Evolutionary conservation across 2,329 filamentous ascomycete genomes (phyloP), one percentile per base, ranked within the genome.

Genomic region (Colletotrichum endophyticum): DNA sequence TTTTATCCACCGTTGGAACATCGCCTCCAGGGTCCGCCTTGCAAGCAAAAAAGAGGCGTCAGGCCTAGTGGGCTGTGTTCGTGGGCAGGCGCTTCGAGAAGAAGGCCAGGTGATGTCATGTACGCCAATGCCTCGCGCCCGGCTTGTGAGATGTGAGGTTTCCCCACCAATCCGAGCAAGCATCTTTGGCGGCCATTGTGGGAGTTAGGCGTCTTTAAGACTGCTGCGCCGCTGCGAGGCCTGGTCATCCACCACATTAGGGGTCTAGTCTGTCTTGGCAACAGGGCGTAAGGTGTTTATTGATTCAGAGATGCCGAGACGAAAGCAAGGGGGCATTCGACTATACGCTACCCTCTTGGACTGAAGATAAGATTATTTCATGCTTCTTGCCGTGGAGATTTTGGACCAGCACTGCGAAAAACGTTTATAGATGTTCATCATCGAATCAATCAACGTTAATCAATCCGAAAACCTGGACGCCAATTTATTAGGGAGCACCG

Each of bases 361-460:
- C 0, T 13, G n/a, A 11, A 12, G 19, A 44, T 0, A 0, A 49
- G 19, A 49, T 49, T 9, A 22, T 22, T 49, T 1, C 0, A 13
- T 49, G 0, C 11, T 22, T 49, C 19, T 22, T 7, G 19, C 19
- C 1, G 0, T 49, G 19, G 44, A 49, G 0, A 0, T 0, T 19
- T 2, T 6, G 0, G 39, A 7, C 5, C 5, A 44, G 5, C 9
- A 6, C 5, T n/a, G 5, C 2, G 5, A 19, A 44, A 12, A 3
- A 6, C 1, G 9, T 44, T 0, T 1, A 6, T 6, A 5, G 36
- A 9, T 19, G 8, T 2, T 8, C 36, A 39, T 8, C 36, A 5
- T 2, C 3, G 36, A 39, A 9, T 1, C 3, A 39, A 9, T 19
- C 7, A 39, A 44, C 2, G 8, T 3, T n/a, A 0, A 3, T 5